These are phyloP conservation scores for Solanum rostratum DNA, from an alignment of 257 asterid species.

Conservation along the genomic window DNA sequence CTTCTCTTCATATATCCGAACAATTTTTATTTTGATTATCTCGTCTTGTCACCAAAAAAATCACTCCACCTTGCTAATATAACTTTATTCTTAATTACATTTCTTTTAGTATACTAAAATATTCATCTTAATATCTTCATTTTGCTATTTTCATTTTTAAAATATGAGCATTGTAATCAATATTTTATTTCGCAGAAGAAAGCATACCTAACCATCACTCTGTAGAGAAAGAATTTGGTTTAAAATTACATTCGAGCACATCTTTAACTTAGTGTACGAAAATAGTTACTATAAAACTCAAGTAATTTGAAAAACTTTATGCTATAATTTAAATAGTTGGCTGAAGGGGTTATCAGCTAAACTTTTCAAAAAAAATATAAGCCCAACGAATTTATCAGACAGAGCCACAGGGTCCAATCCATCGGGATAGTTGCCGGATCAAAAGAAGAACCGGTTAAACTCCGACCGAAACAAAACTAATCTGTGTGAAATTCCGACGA, in stretches of 20 bases:
- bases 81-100: neutral
- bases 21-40: no score
- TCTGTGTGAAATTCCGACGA: neutral
- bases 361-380: neutral
- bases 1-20: neutral
- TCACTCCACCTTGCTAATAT: neutral
- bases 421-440: neutral
- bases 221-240: neutral
- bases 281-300: neutral
- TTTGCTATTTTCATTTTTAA: neutral
- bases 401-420: neutral
- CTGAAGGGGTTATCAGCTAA: neutral
- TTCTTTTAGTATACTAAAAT: neutral
- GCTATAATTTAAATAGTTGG: neutral
- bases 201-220: neutral
- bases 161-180: neutral
- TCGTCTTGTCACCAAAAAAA: neutral
- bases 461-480: neutral
- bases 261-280: neutral
- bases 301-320: neutral
- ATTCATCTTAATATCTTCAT: rapidly evolving
- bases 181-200: rapidly evolving
- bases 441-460: neutral
- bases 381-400: neutral
- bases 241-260: neutral